Percentiles rank a stretch among this genome's conserved stretches.
Evolutionary conservation across 2,329 filamentous ascomycete species (phyloP).

Genomic region (Pseudogymnoascus sp.): DNA sequence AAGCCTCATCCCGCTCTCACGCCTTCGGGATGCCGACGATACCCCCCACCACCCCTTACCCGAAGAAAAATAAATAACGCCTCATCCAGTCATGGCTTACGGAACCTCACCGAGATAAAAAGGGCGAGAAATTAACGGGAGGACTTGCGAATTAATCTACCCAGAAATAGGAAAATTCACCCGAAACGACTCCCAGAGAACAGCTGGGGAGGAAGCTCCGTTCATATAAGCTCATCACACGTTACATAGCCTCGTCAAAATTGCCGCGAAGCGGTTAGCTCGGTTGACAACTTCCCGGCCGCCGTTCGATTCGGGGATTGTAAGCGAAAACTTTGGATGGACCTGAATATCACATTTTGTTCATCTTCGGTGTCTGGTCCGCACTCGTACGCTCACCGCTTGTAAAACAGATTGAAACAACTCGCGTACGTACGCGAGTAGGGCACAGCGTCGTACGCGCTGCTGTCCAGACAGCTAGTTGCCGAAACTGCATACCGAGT

Average conservation of each 20-base stretch:
- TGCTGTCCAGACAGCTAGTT: background rate
- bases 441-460: background rate
- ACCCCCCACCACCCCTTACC: background rate
- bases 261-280: conserved; percentile 7
- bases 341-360: background rate
- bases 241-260: conserved; percentile 7
- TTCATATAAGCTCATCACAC: conserved; percentile 6
- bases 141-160: background rate
- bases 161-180: background rate
- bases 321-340: background rate
- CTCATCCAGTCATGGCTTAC: background rate
- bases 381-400: background rate
- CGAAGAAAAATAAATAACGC: background rate
- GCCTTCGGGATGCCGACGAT: background rate
- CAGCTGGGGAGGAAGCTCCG: background rate
- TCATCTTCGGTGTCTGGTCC: background rate
- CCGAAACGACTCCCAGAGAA: background rate
- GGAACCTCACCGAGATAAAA: background rate
- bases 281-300: background rate
- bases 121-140: background rate
- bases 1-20: background rate
- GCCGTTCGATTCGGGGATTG: background rate
- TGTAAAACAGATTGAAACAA: background rate
- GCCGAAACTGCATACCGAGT: background rate
- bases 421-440: background rate